These are phyloP conservation scores for Ceriops tagal DNA, from an alignment of 345 rosid genomes.

Conservation along the genomic window DNA sequence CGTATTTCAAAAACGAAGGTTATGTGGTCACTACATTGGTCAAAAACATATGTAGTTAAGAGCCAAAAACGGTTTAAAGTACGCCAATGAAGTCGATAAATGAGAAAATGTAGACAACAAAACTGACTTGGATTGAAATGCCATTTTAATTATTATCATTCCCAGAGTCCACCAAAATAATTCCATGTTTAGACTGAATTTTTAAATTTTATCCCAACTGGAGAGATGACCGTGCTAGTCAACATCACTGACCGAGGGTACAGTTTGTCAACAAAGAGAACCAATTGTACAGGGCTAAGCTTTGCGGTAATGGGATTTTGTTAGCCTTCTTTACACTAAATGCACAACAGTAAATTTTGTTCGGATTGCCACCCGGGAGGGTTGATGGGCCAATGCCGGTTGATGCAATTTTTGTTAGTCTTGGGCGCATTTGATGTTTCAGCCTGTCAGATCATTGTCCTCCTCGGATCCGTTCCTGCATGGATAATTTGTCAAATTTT, in stretches of 20 bases:
- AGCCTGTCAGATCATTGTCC: neutral
- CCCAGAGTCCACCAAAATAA: no score
- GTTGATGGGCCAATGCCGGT: neutral
- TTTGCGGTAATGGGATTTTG: neutral
- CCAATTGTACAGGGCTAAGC: constrained; percentile 12
- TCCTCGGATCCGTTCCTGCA: neutral
- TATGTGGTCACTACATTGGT: no score
- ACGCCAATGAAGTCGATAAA: no score
- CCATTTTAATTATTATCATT: no score
- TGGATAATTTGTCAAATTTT: neutral
- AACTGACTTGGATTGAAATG: no score
- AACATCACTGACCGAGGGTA: constrained; percentile 1
- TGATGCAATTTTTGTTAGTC: neutral
- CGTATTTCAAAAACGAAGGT: no score
- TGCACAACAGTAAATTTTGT: neutral
- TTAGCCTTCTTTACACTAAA: neutral
- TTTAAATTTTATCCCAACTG: neutral
- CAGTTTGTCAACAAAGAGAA: constrained; percentile 5
- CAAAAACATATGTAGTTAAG: no score
- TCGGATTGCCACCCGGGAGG: neutral
- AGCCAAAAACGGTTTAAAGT: no score
- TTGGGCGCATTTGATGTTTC: neutral
- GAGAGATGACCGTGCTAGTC: neutral
- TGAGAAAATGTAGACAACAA: no score
- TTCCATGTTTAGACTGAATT: no score